Evolutionary conservation across 2,329 filamentous ascomycete genomes (phyloP).

Genomic region (Tolypocladium album): DNA sequence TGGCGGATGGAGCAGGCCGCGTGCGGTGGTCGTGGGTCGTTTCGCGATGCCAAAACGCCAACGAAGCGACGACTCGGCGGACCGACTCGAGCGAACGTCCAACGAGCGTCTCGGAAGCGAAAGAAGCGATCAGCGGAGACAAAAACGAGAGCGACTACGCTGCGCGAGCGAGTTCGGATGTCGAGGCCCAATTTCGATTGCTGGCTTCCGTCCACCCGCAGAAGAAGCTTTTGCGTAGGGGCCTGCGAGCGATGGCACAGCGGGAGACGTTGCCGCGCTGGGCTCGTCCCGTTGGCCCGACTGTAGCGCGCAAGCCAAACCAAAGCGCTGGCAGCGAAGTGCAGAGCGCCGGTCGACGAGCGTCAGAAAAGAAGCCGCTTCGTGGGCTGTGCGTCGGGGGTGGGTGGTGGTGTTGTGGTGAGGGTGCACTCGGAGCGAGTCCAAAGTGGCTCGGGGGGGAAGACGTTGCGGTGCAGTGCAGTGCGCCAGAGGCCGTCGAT

Average conservation of each 20-base stretch:
- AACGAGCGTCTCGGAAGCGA: not conserved
- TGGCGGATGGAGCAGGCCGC: not conserved
- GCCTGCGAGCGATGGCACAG: not conserved
- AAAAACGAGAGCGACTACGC: not conserved
- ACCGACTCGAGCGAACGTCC: not conserved
- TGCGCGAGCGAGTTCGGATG: constrained; percentile 8
- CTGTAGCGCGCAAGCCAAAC: constrained; percentile 1
- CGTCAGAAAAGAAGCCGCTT: not conserved
- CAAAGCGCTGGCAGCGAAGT: constrained; percentile 1
- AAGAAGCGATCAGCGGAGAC: not conserved
- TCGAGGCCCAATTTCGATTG: constrained; percentile 11
- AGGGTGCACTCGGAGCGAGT: not conserved
- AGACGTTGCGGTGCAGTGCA: constrained; percentile 11
- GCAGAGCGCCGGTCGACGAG: not conserved
- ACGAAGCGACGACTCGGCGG: not conserved
- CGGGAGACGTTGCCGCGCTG: not conserved
- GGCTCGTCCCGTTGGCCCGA: not conserved
- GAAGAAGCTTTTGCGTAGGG: not conserved
- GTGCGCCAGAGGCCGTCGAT: constrained; percentile 8
- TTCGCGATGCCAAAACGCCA: constrained; percentile 5
- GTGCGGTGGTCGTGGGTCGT: constrained; percentile 3
- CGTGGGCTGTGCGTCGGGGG: not conserved
- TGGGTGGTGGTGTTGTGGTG: not conserved
- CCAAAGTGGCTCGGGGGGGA: not conserved
- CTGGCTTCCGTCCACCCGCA: not conserved